Conservation (phyloP, 1,284 basidiomycete species). For the Wallemia ichthyophaga region DNA sequence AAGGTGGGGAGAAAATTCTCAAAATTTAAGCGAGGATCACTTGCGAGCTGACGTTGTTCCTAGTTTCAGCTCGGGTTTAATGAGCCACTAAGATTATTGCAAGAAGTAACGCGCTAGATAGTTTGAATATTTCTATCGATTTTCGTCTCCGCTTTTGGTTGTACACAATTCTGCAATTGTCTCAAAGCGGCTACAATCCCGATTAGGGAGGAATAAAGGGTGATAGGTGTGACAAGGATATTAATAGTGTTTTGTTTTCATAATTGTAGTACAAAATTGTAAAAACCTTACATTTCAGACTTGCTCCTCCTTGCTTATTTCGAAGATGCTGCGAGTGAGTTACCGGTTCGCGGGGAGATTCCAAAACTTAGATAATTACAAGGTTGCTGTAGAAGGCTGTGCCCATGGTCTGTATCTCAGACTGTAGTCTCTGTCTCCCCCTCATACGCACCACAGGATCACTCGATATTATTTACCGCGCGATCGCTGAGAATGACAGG, state of each 20-base stretch:
- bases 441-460: constrained; percentile 17
- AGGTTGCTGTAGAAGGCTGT: constrained; percentile 84
- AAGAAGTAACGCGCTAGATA: too few species aligned
- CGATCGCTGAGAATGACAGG: constrained; percentile 32
- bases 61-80: background rate
- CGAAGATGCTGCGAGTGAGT: background rate
- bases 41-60: background rate
- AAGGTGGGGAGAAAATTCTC: background rate
- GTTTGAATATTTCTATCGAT: too few species aligned
- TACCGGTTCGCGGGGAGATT: background rate
- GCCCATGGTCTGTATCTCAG: constrained; percentile 38
- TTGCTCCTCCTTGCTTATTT: background rate
- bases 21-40: background rate
- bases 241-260: too few species aligned
- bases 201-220: background rate
- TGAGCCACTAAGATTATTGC: background rate
- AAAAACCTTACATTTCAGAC: background rate
- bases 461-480: constrained; percentile 57
- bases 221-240: too few species aligned
- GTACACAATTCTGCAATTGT: background rate
- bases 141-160: background rate
- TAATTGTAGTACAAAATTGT: background rate
- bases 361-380: background rate
- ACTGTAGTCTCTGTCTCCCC: background rate
- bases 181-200: background rate